Evolutionary conservation across 1,284 basidiomycete genomes (phyloP), one percentile per base, ranked within the genome.

Genomic region (Trichosporon inkin): DNA sequence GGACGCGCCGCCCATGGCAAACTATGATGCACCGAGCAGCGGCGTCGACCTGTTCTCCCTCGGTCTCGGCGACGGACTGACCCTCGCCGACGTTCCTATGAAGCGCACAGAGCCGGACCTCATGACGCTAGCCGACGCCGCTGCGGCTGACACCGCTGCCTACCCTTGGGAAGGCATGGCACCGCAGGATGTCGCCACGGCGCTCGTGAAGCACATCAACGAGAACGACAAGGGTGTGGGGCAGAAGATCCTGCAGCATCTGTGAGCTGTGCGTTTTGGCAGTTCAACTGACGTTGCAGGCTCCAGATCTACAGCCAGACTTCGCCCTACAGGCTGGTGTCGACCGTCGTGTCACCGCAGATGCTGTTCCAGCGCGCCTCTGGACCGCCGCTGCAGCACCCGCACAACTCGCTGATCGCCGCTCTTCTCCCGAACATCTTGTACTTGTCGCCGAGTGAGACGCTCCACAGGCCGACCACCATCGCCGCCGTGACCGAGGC

Each of bases 91-190:
- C 41, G 28, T 63, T 22, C 40, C 22, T 6, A 41, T 60, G 32
- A 55, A 61, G 52, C 39, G 60, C 22, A 53, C 44, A 6, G 58
- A 61, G 24, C 75, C 75, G 22, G 74, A 76, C 54, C 62, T 78
- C 39, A 78, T 78, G 76, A 78, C 76, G 11, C 66, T 78, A 2
- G 76, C 76, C 5, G 73, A 78, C 61, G 76, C 76, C 1, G 76
- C 76, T 0, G 73, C 72, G 8, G 68, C 63, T 2, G 72, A 73
- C 40, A 59, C 62, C 4, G 65, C 55, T 5, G 19, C 53, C 6
- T 59, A 39, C 47, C 58, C 68, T 0, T 75, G 73, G 73, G 70
- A 71, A 19, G 62, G 61, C 0, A 63, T 76, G 67, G 35, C 49
- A 6, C 64, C 66, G 17, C 65, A 69, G 20, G 59, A 55, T 20